Evolutionary conservation across 768 basidiomycete genomes (phyloP), one percentile per base, ranked within the genome.

Genomic region (Boletus vermiculosoides): DNA sequence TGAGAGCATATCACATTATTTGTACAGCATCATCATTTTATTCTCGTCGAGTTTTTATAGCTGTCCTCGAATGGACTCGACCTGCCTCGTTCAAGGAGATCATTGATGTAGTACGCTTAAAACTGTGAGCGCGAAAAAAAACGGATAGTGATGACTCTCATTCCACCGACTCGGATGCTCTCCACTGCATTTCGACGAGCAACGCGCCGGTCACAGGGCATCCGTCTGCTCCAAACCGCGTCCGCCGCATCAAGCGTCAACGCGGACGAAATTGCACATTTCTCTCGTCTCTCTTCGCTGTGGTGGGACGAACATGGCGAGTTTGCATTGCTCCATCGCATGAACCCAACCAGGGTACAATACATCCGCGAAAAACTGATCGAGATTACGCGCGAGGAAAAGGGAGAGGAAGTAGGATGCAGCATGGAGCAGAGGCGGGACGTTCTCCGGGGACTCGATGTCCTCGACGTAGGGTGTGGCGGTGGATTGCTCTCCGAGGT

Each of bases 261-360:
- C 68, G 69, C 79, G 0, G 80, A 78, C 52, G 95, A 98, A 73
- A 89, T 97, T 39, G 85, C 88, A 0, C 91, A 92, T 71, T 97
- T 98, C 71, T 92, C 94, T 3, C 79, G 81, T 28, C 84, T 97
- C 5, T 92, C 93, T 2, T 85, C 88, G n/a, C 79, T 86, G 66
- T 98, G 95, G 95, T 98, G 95, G 94, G 86, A 95, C 72, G 92
- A 96, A 67, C 82, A 79, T 20, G 95, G 96, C 63, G 95, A 98
- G 71, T 95, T 96, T 69, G 79, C 77, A 4, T 76, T 94, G 37
- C 75, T 99, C 34, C 97, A 98, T 68, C 83, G 84, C 66, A 98
- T 99, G 96, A 99, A 99, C 74, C 94, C 94, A 2, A 80, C 87
- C 12, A 79, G 97, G 41, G 81, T 94, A 64, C 83, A 84, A 54